Evolutionary conservation across 345 rosid species (phyloP).

Genomic region (Tarenaya hassleriana): DNA sequence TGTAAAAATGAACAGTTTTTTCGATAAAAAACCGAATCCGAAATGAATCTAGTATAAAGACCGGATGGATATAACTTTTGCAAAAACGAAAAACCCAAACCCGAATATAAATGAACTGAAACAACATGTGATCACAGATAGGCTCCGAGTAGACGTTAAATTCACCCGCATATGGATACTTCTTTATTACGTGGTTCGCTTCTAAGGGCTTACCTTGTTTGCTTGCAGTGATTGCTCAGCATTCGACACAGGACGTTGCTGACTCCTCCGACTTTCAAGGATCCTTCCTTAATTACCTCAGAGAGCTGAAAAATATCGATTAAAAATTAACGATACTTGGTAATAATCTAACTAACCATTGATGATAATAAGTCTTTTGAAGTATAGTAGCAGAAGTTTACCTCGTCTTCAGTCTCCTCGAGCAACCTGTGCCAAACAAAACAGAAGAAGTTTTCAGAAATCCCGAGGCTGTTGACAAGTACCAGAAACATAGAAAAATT

Average conservation of each 20-base stretch:
- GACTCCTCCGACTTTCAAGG: conserved; percentile 63
- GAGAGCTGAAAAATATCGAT: conserved; percentile 45
- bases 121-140: conserved; percentile 4
- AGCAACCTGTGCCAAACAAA: conserved; percentile 47
- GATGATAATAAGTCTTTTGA: conserved; percentile 16
- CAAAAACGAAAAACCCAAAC: no score
- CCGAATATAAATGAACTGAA: no score
- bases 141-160: not conserved
- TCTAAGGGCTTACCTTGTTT: conserved; percentile 44
- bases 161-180: conserved; percentile 1
- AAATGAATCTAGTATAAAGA: no score
- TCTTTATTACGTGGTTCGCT: no score
- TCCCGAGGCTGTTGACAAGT: conserved; percentile 6
- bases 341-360: not conserved
- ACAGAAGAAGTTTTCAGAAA: conserved; percentile 6
- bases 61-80: no score
- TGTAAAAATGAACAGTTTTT: no score
- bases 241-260: conserved; percentile 69
- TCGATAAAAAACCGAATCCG: no score
- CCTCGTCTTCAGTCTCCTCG: conserved; percentile 95
- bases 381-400: conserved; percentile 23
- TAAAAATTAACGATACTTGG: conserved; percentile 1
- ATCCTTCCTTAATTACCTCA: conserved; percentile 65
- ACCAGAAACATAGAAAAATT: not conserved
- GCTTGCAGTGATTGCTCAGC: conserved; percentile 66